Evolutionary conservation across 2,329 filamentous ascomycete species (phyloP).

Genomic region (Penicillium aurantiogriseum): DNA sequence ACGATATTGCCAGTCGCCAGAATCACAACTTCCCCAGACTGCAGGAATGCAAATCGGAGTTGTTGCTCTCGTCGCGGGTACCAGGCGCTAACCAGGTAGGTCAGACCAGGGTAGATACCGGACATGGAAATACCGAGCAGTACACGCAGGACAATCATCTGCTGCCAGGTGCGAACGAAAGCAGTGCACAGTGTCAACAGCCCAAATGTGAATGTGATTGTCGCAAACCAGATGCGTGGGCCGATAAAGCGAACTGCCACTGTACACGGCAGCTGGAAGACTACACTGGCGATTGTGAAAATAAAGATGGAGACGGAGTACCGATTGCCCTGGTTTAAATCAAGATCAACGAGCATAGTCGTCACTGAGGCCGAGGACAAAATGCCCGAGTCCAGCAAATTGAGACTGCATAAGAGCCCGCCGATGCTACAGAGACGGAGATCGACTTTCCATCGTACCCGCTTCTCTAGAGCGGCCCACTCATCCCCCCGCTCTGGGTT

Average conservation of each 20-base stretch:
- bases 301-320: slow-evolving; percentile 72
- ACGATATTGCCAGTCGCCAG: slow-evolving; percentile 66
- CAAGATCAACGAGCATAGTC: slow-evolving; percentile 63
- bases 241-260: slow-evolving; percentile 64
- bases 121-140: slow-evolving; percentile 64
- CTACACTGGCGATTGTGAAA: slow-evolving; percentile 67
- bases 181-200: slow-evolving; percentile 67
- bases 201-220: slow-evolving; percentile 61
- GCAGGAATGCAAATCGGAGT: slow-evolving; percentile 63
- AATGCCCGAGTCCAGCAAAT: slow-evolving; percentile 68
- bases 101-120: slow-evolving; percentile 47
- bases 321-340: slow-evolving; percentile 59
- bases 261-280: slow-evolving; percentile 67
- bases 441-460: slow-evolving; percentile 63
- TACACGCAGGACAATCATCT: slow-evolving; percentile 67
- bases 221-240: slow-evolving; percentile 61
- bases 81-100: slow-evolving; percentile 54
- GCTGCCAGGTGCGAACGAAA: slow-evolving; percentile 64
- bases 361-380: slow-evolving; percentile 69
- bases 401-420: slow-evolving; percentile 67
- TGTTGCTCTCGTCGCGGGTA: slow-evolving; percentile 66
- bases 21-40: slow-evolving; percentile 63
- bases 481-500: slow-evolving; percentile 14
- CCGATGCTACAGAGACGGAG: slow-evolving; percentile 68
- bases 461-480: slow-evolving; percentile 40